Evolutionary conservation across 2,329 filamentous ascomycete genomes (phyloP).

Genomic region (Colletotrichum cordylinicola): DNA sequence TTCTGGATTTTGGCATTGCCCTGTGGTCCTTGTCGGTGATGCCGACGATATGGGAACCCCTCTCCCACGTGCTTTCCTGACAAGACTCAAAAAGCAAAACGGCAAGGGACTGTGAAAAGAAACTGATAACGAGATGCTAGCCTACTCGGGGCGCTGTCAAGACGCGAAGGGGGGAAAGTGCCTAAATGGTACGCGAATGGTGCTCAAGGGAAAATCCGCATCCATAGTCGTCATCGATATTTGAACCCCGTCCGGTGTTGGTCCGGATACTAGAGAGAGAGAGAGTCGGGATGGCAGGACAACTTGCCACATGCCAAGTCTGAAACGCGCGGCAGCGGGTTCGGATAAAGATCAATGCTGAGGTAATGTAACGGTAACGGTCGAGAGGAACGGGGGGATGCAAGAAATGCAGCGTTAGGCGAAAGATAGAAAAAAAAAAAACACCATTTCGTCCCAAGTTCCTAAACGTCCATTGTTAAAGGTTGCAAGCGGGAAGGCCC

Average conservation of each 20-base stretch:
- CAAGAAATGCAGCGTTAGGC: neutral
- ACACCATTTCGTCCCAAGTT: neutral
- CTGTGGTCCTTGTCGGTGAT: neutral
- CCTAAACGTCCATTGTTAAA: neutral
- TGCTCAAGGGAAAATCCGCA: neutral
- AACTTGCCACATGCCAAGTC: neutral
- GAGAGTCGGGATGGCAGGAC: neutral
- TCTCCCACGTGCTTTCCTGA: neutral
- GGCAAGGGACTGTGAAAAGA: neutral
- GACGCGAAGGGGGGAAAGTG: neutral
- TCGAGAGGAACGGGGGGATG: neutral
- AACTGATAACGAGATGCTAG: neutral
- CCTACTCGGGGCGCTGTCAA: neutral
- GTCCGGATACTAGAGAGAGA: neutral
- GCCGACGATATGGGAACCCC: neutral
- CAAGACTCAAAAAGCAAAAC: neutral
- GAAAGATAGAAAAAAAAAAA: neutral
- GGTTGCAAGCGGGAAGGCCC: neutral
- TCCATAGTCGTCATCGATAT: neutral
- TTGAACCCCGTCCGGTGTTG: neutral
- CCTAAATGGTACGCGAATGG: neutral
- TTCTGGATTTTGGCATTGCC: neutral
- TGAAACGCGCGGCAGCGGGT: neutral
- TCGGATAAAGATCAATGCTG: neutral
- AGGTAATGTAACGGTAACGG: neutral